Evolutionary conservation across 176 grass and related monocot species (phyloP).

Genomic region (Aegilops bicornis): DNA sequence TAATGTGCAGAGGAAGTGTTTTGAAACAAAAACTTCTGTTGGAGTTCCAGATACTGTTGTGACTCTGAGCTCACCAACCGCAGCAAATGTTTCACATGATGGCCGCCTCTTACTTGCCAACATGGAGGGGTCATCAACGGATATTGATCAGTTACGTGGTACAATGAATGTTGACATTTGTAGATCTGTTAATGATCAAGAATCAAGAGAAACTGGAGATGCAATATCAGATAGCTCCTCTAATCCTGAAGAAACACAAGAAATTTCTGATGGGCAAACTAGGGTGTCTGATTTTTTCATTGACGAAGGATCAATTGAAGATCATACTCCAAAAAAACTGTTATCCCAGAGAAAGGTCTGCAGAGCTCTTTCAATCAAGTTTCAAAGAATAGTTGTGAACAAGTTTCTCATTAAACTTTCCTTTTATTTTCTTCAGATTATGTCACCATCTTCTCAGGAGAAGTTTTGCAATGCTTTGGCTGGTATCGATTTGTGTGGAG

Average conservation of each 20-base stretch:
- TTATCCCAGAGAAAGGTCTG: constrained; percentile 57
- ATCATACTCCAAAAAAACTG: constrained; percentile 40
- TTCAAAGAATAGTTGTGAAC: background rate
- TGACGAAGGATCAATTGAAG: constrained; percentile 32
- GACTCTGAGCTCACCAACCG: background rate
- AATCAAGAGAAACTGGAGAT: constrained; percentile 3
- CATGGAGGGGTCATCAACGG: constrained; percentile 20
- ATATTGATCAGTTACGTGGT: constrained; percentile 24
- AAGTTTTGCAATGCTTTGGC: constrained; percentile 54
- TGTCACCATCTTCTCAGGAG: constrained; percentile 55
- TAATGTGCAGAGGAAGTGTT: constrained; percentile 31
- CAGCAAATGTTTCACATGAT: constrained; percentile 26
- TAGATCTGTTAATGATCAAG: constrained; percentile 30
- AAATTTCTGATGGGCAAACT: constrained; percentile 20
- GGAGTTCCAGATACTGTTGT: constrained; percentile 19
- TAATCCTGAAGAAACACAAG: constrained; percentile 5
- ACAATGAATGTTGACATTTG: constrained; percentile 9
- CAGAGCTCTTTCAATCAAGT: constrained; percentile 3
- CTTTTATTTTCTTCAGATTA: constrained; percentile 49
- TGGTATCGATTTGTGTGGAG: constrained; percentile 51
- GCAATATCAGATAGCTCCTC: constrained; percentile 24
- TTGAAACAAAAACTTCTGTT: constrained; percentile 17
- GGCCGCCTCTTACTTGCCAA: constrained; percentile 1
- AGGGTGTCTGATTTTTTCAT: background rate
- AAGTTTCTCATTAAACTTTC: background rate